Conservation (phyloP, 2,329 filamentous ascomycete genomes). For the Alternaria hordeiaustralica region DNA sequence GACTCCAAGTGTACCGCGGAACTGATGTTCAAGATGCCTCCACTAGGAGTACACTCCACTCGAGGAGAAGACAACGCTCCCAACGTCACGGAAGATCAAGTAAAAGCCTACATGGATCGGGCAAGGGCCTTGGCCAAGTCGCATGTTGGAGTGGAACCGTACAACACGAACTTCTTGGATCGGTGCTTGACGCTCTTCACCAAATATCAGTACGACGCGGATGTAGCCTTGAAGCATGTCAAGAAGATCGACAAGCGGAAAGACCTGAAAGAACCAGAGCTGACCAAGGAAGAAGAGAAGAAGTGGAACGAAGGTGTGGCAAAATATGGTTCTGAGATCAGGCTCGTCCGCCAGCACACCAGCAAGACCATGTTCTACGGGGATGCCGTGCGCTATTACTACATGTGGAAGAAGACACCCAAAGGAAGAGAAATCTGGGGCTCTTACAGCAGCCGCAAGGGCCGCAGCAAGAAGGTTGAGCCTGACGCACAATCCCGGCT, state of each 20-base stretch:
- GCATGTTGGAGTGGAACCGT: conserved; percentile 72
- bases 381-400: conserved; percentile 90
- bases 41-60: conserved; percentile 54
- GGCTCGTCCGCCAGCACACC: conserved; percentile 82
- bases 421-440: conserved; percentile 90
- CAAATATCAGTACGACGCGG: conserved; percentile 72
- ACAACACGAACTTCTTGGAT: conserved; percentile 86
- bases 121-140: conserved; percentile 68
- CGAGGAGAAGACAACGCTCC: conserved; percentile 54
- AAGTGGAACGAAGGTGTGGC: conserved; percentile 90
- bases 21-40: conserved; percentile 79
- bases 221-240: conserved; percentile 74
- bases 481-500: conserved; percentile 70
- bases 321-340: conserved; percentile 90
- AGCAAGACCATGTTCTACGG: conserved; percentile 76
- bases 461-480: conserved; percentile 78
- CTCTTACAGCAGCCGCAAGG: conserved; percentile 83
- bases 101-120: conserved; percentile 78
- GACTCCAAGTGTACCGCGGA: conserved; percentile 78
- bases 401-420: conserved; percentile 95
- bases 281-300: conserved; percentile 79
- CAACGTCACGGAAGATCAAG: conserved; percentile 60
- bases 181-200: conserved; percentile 79
- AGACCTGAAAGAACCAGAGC: conserved; percentile 82
- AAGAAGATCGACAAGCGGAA: conserved; percentile 69